Evolutionary conservation across 495 filamentous ascomycete species (phyloP), one percentile per base, ranked within the genome.

Genomic region (Gamarada debralockiae): DNA sequence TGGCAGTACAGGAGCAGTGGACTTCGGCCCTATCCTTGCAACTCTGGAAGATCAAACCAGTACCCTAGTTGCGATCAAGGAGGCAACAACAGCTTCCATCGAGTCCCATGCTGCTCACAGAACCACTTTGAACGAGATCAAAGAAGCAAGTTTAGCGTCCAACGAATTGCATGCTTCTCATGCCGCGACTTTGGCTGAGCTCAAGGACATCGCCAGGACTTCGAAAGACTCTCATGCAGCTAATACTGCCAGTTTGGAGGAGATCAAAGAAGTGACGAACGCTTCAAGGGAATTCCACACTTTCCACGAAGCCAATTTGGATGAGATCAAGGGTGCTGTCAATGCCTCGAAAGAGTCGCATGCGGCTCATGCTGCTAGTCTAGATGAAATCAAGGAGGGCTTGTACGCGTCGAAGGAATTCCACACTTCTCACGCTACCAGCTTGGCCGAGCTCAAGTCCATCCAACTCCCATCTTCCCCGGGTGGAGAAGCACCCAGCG

Each of bases 121-220:
- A 1, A 22, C 55, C 2, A 15, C 42, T 43, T 29, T 58, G 3
- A 18, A 13, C 3, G 55, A 50, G 20, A 57, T 57, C 24, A 24
- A 57, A 25, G 48, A 61, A 8, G 24, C 50, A 6, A 36, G 29
- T 10, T 25, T 39, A 10, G 34, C 39, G 13, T 55, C 51, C 12
- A 55, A 51, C 15, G 55, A 58, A n/a, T 52, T 53, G 7, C 58
- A 60, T 31, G 41, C 44, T 25, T 36, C 44, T 23, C 58, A 60
- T 36, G 21, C 36, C 18, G 29, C 27, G 48, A 14, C 50, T 8
- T 21, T 57, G 5, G 38, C 23, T 20, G 55, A 55, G 15, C 49
- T 62, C 36, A 55, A 55, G 25, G 59, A 47, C 18, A 27, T 42
- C 20, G 38, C 40, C 3, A 21, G 6, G 34, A 38, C 39, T 3